These are phyloP conservation scores for Suillus alpinus DNA, from an alignment of 768 basidiomycete species.

Conservation along the genomic window DNA sequence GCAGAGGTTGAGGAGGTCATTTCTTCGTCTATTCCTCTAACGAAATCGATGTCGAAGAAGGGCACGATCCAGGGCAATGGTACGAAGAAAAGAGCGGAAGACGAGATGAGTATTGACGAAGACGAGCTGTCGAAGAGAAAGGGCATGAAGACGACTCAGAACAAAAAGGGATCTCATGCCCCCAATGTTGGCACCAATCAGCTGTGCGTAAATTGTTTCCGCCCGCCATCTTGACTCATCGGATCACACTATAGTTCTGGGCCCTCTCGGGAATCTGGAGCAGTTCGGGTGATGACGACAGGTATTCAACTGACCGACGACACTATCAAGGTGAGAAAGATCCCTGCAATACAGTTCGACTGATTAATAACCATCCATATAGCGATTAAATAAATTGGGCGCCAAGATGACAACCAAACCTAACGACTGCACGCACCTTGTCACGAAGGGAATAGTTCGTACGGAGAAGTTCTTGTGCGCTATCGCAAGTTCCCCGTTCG, in stretches of 20 bases:
- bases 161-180: slow-evolving; percentile 11
- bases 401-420: slow-evolving; percentile 60
- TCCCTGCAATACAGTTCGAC: neutral
- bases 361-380: slow-evolving; percentile 3
- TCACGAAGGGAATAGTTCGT: slow-evolving; percentile 65
- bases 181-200: neutral
- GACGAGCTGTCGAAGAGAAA: slow-evolving; percentile 2
- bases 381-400: slow-evolving; percentile 67
- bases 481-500: slow-evolving; percentile 55
- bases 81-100: neutral
- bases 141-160: slow-evolving; percentile 4
- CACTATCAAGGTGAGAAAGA: slow-evolving; percentile 51
- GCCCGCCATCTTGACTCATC: neutral
- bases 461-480: slow-evolving; percentile 90
- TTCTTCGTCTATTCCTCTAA: slow-evolving; percentile 5
- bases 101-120: slow-evolving; percentile 9
- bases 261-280: slow-evolving; percentile 12
- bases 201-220: neutral
- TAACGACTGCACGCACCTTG: slow-evolving; percentile 74
- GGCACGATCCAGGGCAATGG: slow-evolving; percentile 9
- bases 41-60: slow-evolving; percentile 12
- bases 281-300: slow-evolving; percentile 64
- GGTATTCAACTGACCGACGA: slow-evolving; percentile 56
- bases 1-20: slow-evolving; percentile 19
- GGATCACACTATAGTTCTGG: neutral